A percentile compares a stretch with the other conserved stretches of the same genome.
These are phyloP conservation scores for Lithohypha guttulata DNA, from an alignment of 2,329 filamentous ascomycete species.

Conservation along the genomic window DNA sequence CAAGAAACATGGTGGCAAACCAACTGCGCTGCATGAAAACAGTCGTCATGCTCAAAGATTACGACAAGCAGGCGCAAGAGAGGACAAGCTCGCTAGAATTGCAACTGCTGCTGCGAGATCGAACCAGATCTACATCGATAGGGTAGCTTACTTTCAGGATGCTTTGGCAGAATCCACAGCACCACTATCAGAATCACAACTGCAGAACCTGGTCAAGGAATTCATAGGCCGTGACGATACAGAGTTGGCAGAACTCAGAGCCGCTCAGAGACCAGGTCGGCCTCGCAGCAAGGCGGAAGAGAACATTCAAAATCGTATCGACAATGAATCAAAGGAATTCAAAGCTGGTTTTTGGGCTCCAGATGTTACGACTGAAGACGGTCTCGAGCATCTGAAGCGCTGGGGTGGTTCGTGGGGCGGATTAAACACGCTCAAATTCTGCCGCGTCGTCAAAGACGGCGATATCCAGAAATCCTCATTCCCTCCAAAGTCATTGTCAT, in stretches of 20 bases:
- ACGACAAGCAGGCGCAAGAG: slow-evolving; percentile 66
- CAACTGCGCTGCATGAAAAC: slow-evolving; percentile 71
- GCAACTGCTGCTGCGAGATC: slow-evolving; percentile 58
- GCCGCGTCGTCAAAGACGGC: slow-evolving; percentile 59
- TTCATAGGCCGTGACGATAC: slow-evolving; percentile 29
- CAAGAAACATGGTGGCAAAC: slow-evolving; percentile 69
- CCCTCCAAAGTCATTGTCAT: slow-evolving; percentile 54
- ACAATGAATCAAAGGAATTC: slow-evolving; percentile 66
- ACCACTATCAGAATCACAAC: slow-evolving; percentile 27
- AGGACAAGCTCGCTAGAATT: slow-evolving; percentile 69
- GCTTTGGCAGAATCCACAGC: slow-evolving; percentile 29
- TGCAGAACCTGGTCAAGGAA: slow-evolving; percentile 47
- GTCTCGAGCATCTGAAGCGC: slow-evolving; percentile 51
- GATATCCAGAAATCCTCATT: slow-evolving; percentile 60
- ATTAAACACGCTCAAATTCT: slow-evolving; percentile 64
- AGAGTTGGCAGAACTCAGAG: slow-evolving; percentile 36
- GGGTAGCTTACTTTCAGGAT: slow-evolving; percentile 59
- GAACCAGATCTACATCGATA: slow-evolving; percentile 61
- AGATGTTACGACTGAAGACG: slow-evolving; percentile 59
- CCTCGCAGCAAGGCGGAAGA: slow-evolving; percentile 70
- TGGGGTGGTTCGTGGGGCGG: slow-evolving; percentile 83
- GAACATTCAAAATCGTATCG: slow-evolving; percentile 59
- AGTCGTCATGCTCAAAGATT: slow-evolving; percentile 77
- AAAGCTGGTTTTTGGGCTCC: slow-evolving; percentile 71
- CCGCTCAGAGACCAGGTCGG: slow-evolving; percentile 68